phyloP scores from a whole-genome alignment of 2,329 filamentous ascomycete genomes.

The Clathrospora elynae region DNA sequence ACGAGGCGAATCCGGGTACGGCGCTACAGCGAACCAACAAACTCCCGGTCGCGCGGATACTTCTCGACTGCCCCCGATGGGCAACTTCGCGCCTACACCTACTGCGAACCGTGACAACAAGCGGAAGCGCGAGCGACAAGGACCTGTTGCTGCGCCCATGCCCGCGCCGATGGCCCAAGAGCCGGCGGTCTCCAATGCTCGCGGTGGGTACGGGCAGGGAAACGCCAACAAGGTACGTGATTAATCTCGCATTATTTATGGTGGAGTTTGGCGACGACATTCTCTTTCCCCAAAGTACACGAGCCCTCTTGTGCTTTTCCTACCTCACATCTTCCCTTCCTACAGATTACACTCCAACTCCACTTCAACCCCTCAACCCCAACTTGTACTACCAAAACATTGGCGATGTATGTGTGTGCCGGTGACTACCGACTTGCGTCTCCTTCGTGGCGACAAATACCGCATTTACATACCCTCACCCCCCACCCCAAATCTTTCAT shows the following conservation, averaged over 20 bases:
- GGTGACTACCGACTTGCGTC: neutral
- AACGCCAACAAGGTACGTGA: slow-evolving; percentile 41
- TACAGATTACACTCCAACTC: neutral
- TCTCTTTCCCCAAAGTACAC: slow-evolving; percentile 8
- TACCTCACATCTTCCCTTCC: neutral
- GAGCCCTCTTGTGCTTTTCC: slow-evolving; percentile 2
- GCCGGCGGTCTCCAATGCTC: slow-evolving; percentile 40
- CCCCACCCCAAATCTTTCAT: neutral
- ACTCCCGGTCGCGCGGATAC: slow-evolving; percentile 53
- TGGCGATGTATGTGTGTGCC: neutral
- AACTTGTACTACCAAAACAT: slow-evolving; percentile 1
- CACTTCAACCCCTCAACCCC: neutral
- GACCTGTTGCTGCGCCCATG: slow-evolving; percentile 50
- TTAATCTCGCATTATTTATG: slow-evolving; percentile 5
- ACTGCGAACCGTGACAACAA: slow-evolving; percentile 90
- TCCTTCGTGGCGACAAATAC: slow-evolving; percentile 1
- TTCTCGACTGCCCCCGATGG: slow-evolving; percentile 78
- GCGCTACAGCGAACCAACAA: slow-evolving; percentile 53
- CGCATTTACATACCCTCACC: neutral
- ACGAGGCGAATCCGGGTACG: slow-evolving; percentile 58
- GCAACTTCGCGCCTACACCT: slow-evolving; percentile 85
- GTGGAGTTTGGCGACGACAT: slow-evolving; percentile 5
- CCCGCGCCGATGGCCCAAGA: slow-evolving; percentile 43
- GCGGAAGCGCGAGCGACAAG: slow-evolving; percentile 72
- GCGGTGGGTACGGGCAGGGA: slow-evolving; percentile 36